Evolutionary conservation across 1,284 basidiomycete species (phyloP), one percentile per base, ranked within the genome.

Genomic region (Sanghuangporus sanghuang): DNA sequence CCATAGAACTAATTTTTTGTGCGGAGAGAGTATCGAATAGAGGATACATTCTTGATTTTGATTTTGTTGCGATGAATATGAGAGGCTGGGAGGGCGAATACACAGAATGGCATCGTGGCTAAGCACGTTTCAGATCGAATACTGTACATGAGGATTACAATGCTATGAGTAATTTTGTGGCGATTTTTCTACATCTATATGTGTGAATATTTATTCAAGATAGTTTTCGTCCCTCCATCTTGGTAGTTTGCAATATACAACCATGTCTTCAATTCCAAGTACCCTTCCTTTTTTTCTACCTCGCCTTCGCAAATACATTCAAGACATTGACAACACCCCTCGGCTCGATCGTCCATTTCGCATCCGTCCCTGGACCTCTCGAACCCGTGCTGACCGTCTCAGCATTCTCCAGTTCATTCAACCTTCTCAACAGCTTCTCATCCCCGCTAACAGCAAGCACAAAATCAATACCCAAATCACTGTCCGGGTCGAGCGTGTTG

Each of bases 351-450:
- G 79, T 85, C 90, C 90, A 92, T 73, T 80, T 84, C 52, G 87
- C 89, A 71, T 90, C 89, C 50, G 87, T 90, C n/a, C 85, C 86
- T 73, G 81, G 85, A 36, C 78, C 67, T 23, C 48, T 50, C 9
- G 36, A 38, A 27, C 57, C 78, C 64, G 85, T 82, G 57, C 86
- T 87, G 63, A 84, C 83, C 63, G 89, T 92, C 79, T 90, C 87
- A 23, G 86, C 81, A 54, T 80, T 77, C 61, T 89, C 86, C 66
- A 92, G 74, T 70, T 90, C 88, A 69, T 89, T 89, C 74, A 92
- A 70, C 68, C 90, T 74, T 65, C 86, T 80, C 73, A 92, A 74
- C 68, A 92, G 69, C 75, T 87, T 88, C 78, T 93, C 89, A 72
- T 93, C 90, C 52, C 82, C 81, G 57, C 88, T 85, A 27, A 92